Evolutionary conservation across 352 stramenopile species (phyloP), one percentile per base, ranked within the genome.

Genomic region (Peronosclerospora sorghi): DNA sequence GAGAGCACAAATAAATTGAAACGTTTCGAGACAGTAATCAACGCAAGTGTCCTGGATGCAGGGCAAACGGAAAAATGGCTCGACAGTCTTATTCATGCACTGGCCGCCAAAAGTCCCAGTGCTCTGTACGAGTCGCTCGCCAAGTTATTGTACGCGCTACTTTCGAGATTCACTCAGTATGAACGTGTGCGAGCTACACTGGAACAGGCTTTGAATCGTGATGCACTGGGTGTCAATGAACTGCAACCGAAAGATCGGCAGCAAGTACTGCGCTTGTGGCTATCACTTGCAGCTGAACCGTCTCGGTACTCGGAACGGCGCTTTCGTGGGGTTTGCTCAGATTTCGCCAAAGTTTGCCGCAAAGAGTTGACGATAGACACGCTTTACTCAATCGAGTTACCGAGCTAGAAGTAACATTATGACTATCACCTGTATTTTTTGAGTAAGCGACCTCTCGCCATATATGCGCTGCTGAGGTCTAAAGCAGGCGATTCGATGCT

Each of bases 281-380:
- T 84, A 18, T 54, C 52, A 1, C 58, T 82, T 17, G 69, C 71
- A n/a, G 45, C 60, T n/a, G 42, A 67, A 40, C 67, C 70, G 21
- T 83, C 65, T 14, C 64, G 52, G 6, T 64, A 75, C 28, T 68
- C 67, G 0, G 66, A 84, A 42, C 59, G 74, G 10, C 64, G 65
- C 10, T 86, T 84, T 40, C 71, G 71, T 18, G 67, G 68, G 4
- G 44, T 86, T 7, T 76, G 68, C 52, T 53, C 45, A 3, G 74
- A 86, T 32, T 78, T 86, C 38, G 74, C 74, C n/a, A 84, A 84
- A 51, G 70, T 84, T 32, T 84, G 74, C 37, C 69, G 71, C 36
- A 81, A 83, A 45, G 71, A 86, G 41, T 52, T 73, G 48, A 79
- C 71, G 8, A 51, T 52, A 5, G 71, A 86, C 28, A 45, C 58